Conservation (phyloP, 2,329 filamentous ascomycete species). For the Canariomyces notabilis region DNA sequence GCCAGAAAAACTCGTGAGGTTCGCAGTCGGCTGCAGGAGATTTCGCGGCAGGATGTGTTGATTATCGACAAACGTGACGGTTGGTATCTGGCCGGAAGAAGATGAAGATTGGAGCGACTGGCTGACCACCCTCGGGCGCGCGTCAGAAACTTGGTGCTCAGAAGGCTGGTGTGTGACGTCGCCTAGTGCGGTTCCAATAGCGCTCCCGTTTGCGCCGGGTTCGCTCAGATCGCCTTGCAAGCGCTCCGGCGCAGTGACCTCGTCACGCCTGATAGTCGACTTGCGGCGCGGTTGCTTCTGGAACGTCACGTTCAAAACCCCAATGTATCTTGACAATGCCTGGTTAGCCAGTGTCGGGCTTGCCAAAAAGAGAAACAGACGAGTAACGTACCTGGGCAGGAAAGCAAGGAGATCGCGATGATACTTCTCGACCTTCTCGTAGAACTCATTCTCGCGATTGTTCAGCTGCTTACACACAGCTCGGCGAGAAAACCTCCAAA, state of each 20-base stretch:
- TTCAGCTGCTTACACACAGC: conserved; percentile 98
- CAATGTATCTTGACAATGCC: conserved; percentile 68
- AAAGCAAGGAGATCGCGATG: conserved; percentile 89
- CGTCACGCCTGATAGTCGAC: conserved; percentile 49
- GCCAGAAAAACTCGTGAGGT: conserved; percentile 23
- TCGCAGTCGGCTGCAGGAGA: conserved; percentile 60
- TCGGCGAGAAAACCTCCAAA: conserved; percentile 91
- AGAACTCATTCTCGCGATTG: conserved; percentile 97
- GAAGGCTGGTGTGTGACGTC: conserved; percentile 16
- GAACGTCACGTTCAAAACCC: conserved; percentile 93
- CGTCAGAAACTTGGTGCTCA: conserved; percentile 22
- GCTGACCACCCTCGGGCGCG: conserved; percentile 49
- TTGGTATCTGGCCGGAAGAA: conserved; percentile 63
- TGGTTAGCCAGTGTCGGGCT: conserved; percentile 11
- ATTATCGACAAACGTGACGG: conserved; percentile 91
- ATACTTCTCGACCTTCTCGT: conserved; percentile 87
- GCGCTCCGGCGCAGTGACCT: conserved; percentile 33
- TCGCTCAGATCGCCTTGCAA: conserved; percentile 33
- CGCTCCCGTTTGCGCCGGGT: conserved; percentile 17
- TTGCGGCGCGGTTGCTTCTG: conserved; percentile 72
- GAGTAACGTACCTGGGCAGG: conserved; percentile 64
- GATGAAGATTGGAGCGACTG: conserved; percentile 69
- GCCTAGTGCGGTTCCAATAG: conserved; percentile 19
- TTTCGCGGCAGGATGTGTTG: conserved; percentile 86
- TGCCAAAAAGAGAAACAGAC: neutral